Evolutionary conservation across 2,329 filamentous ascomycete species (phyloP), one percentile per base, ranked within the genome.

Genomic region (Ophiocordyceps robertsii): DNA sequence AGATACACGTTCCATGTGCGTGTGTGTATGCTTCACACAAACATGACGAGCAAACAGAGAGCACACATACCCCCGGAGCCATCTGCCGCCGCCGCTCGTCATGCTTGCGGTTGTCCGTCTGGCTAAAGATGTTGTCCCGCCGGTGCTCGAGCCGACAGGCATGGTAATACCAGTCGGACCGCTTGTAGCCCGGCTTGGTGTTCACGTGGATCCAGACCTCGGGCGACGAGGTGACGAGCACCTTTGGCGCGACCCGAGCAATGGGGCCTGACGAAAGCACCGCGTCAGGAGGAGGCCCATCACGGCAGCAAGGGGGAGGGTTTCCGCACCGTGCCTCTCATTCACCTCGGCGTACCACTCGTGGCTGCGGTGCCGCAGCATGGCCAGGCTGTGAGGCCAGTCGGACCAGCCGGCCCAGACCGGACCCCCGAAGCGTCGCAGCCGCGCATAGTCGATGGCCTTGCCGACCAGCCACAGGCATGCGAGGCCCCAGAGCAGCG

Each of bases 121-220:
- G 62, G 2, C 63, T 69, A 45, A 78, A 75, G 30, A 77, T 59
- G 43, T 71, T 75, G 49, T 77, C 69, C 5, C 61, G 58, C 1
- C 65, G 64, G 5, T 68, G 63, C 44, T 76, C 68, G 24, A 73
- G 60, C 4, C 67, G 65, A 36, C 65, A 59, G 4, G 63, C 62
- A 33, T 68, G 63, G 19, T 63, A 65, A 43, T 60, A 71, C 65
- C 66, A 70, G 16, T 58, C 52, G 4, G 58, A 59, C 12, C 64
- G 58, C 39, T 54, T 63, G 39, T 70, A 72, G 3, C 57, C 59
- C 3, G 61, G 60, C 4, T 62, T 59, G 39, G 55, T 63, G 53
- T 61, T 68, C 50, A 65, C 66, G 53, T 55, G 65, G 38, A 58
- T 56, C 60, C 68, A 59, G 7, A 72, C 55, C 29, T 72, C 67